Evolutionary conservation across 139 green algal genomes (phyloP), one percentile per base, ranked within the genome.

Genomic region (Picochlorum sp.): DNA sequence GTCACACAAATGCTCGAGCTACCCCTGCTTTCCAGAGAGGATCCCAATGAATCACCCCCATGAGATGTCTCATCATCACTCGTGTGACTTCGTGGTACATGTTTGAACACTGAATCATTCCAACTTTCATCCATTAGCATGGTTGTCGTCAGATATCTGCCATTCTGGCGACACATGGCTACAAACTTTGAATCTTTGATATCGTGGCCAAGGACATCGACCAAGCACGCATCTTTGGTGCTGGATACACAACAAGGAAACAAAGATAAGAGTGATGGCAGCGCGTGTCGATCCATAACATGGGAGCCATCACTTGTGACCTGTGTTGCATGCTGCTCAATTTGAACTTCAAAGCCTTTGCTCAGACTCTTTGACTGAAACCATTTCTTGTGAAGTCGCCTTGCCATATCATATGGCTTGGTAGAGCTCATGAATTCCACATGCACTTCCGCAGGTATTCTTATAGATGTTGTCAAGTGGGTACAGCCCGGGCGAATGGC

Each of bases 131-230:
- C 58, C 3, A 32, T 16, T 15, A 57, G 13, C 23, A 65, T 52
- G 13, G n/a, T 28, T n/a, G 21, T 10, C 18, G 58, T 65, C 23
- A 65, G 20, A 59, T 57, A 21, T 23, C 21, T 20, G 15, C 58
- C 58, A 52, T 65, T 21, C 23, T 65, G 58, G 20, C 58, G 20
- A 52, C 58, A 65, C n/a, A 65, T 18, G 41, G 23, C 58, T 18
- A 59, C 6, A 30, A n/a, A 28, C 20, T 32, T 32, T 9, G 20
- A 18, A 15, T 23, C 21, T 6, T 23, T 23, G 20, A 65, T 65
- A 52, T 14, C 23, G 14, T 28, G 6, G 14, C 58, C 58, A 52
- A 45, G 21, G n/a, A 65, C 8, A 26, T 65, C 58, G 6, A 65
- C 18, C 9, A 18, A 20, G 13, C 20, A 18, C 7, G 58, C 13